Evolutionary conservation across 73 alveolate species (phyloP).

Genomic region (Paramecium tetraurelia): DNA sequence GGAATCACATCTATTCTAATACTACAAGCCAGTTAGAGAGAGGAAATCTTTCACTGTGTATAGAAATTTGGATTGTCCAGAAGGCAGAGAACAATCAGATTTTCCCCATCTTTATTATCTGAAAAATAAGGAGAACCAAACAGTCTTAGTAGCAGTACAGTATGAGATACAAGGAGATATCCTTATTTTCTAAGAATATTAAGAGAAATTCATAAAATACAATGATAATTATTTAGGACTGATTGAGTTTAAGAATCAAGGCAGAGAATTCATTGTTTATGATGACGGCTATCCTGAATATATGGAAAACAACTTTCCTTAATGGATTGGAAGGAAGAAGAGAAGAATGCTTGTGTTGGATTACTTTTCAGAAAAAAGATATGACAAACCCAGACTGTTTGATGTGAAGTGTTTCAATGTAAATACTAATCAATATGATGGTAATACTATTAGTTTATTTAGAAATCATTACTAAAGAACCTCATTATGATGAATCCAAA

Average conservation of each 20-base stretch:
- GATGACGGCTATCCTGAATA: constrained; percentile 66
- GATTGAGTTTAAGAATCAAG: constrained; percentile 69
- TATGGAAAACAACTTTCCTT: not conserved
- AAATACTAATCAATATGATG: constrained; percentile 1
- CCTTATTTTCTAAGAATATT: not conserved
- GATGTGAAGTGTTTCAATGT: constrained; percentile 28
- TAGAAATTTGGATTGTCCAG: not conserved
- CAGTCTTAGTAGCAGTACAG: not conserved
- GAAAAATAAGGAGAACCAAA: not conserved
- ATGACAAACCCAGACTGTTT: constrained; percentile 72
- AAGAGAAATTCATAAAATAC: not conserved
- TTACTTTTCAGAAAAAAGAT: constrained; percentile 39
- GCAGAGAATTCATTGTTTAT: constrained; percentile 71
- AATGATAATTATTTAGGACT: constrained; percentile 57
- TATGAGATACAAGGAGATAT: not conserved
- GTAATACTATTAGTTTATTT: not conserved
- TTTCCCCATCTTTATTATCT: not conserved
- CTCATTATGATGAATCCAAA: constrained; percentile 65
- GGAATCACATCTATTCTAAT: not conserved
- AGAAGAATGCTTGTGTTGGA: constrained; percentile 52
- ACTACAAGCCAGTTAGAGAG: not conserved
- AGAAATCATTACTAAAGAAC: constrained; percentile 65
- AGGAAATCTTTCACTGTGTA: not conserved
- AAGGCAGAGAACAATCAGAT: not conserved
- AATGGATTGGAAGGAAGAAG: constrained; percentile 18